Conservation (phyloP, 1,284 basidiomycete species). For the Vanrija sp. region DNA sequence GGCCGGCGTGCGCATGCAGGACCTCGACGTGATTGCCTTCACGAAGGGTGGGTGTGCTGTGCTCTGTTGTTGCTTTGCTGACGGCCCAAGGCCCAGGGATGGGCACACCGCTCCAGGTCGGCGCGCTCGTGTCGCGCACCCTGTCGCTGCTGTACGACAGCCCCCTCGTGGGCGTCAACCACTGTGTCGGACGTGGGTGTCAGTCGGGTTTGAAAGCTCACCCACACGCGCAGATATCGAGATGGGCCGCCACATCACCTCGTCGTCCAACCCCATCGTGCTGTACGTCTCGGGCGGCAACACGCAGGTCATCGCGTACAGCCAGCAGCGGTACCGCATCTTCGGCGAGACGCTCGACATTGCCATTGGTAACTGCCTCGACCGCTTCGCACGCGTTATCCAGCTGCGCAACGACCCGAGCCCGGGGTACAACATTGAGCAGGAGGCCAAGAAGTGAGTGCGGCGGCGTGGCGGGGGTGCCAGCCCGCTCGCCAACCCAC, state of each 20-base stretch:
- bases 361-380: constrained; percentile 96
- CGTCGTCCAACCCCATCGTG: constrained; percentile 91
- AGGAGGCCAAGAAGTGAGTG: constrained; percentile 80
- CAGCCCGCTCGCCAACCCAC: too few species aligned
- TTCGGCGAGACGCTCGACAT: constrained; percentile 99
- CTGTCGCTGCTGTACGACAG: constrained; percentile 82
- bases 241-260: constrained; percentile 95
- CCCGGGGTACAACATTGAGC: constrained; percentile 98
- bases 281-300: constrained; percentile 99
- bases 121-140: constrained; percentile 91
- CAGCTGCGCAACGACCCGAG: constrained; percentile 92
- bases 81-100: constrained; percentile 78
- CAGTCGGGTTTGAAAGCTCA: background rate
- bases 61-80: too few species aligned
- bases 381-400: constrained; percentile 95
- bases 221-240: constrained; percentile 85
- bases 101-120: constrained; percentile 94
- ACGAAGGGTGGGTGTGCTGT: too few species aligned
- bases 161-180: constrained; percentile 94
- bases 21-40: constrained; percentile 92
- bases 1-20: constrained; percentile 66
- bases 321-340: constrained; percentile 92
- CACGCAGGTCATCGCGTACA: constrained; percentile 99
- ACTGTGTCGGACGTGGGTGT: constrained; percentile 90
- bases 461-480: too few species aligned